These are phyloP conservation scores for Ganoderma leucocontextum DNA, from an alignment of 1,284 basidiomycete species.

Conservation along the genomic window DNA sequence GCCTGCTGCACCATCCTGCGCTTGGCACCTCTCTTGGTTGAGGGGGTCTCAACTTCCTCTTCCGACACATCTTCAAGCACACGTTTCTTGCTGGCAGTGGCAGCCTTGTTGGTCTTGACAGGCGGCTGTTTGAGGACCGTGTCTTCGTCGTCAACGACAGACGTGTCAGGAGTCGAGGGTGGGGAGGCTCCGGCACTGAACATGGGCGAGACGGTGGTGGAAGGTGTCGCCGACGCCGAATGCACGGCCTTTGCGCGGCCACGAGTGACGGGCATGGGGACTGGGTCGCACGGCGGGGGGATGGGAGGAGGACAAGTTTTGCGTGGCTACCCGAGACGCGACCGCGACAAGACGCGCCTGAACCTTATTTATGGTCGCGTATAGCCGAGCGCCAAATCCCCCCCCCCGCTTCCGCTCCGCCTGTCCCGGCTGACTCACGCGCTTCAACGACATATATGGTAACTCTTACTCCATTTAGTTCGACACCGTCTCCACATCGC, in stretches of 20 bases:
- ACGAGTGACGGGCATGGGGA: constrained; percentile 35
- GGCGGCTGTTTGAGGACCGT: constrained; percentile 25
- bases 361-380: constrained; percentile 37
- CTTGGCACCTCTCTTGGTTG: constrained; percentile 45
- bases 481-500: background rate
- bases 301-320: constrained; percentile 25
- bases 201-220: constrained; percentile 48
- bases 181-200: constrained; percentile 53
- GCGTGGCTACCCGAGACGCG: constrained; percentile 32
- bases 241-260: constrained; percentile 33
- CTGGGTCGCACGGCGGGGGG: constrained; percentile 4
- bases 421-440: constrained; percentile 6
- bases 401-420: constrained; percentile 20
- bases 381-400: constrained; percentile 21
- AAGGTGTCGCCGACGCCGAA: constrained; percentile 42
- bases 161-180: constrained; percentile 53
- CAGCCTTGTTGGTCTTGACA: constrained; percentile 24
- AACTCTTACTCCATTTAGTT: constrained; percentile 1
- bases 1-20: constrained; percentile 50
- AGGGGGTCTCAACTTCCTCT: constrained; percentile 32
- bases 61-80: constrained; percentile 38
- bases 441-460: background rate
- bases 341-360: constrained; percentile 35
- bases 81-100: constrained; percentile 40
- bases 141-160: constrained; percentile 44